Conservation (phyloP, 495 filamentous ascomycete species). For the Penicillium antarcticum region DNA sequence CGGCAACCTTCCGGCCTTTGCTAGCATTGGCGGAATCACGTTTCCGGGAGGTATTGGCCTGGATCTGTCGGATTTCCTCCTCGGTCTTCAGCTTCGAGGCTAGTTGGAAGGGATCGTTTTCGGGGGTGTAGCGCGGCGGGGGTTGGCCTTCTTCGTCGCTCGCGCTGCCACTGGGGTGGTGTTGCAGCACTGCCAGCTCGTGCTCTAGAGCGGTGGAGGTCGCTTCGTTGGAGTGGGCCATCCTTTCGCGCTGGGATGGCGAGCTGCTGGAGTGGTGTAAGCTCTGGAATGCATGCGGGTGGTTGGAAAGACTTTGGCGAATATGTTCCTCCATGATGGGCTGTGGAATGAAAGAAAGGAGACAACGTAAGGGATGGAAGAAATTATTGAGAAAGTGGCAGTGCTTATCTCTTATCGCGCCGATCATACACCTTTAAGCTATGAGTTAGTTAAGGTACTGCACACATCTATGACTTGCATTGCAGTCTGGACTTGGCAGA, state of each 20-base stretch:
- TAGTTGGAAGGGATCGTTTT: slow-evolving; percentile 79
- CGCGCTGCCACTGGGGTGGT: slow-evolving; percentile 32
- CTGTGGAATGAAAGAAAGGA: neutral
- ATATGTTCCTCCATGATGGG: slow-evolving; percentile 37
- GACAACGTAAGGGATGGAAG: neutral
- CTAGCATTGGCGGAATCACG: slow-evolving; percentile 51
- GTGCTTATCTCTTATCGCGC: slow-evolving; percentile 9
- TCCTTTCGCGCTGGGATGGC: slow-evolving; percentile 20
- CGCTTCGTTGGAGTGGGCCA: slow-evolving; percentile 25
- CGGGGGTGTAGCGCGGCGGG: slow-evolving; percentile 54
- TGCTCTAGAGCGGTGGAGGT: slow-evolving; percentile 38
- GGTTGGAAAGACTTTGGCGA: slow-evolving; percentile 38
- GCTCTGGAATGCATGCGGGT: slow-evolving; percentile 23
- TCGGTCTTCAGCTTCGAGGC: slow-evolving; percentile 74
- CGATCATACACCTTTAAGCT: neutral
- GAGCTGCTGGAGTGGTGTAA: slow-evolving; percentile 14
- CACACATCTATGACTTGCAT: too few species aligned
- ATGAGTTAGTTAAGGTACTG: too few species aligned
- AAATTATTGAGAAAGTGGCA: slow-evolving; percentile 1
- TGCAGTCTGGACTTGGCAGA: too few species aligned
- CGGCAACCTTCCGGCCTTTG: slow-evolving; percentile 28
- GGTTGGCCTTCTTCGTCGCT: slow-evolving; percentile 65
- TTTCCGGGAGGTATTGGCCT: slow-evolving; percentile 79
- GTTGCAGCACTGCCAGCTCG: slow-evolving; percentile 13
- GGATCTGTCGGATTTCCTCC: slow-evolving; percentile 74